Base-by-base conservation (phyloP, 208 protist genomes). In the Acanthamoeba healyi region DNA sequence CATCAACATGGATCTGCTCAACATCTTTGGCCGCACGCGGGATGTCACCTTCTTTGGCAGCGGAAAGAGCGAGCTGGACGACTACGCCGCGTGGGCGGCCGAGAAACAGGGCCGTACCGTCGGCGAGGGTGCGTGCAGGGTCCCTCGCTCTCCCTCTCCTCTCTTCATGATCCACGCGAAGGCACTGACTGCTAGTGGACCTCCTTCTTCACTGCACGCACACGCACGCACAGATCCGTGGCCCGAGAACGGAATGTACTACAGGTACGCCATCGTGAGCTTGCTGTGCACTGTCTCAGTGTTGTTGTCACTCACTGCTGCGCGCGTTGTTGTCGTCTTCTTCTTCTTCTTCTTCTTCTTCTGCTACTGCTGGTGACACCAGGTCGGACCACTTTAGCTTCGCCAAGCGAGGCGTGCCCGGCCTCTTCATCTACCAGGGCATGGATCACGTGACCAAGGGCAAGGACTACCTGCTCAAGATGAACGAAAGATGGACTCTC, bases 1-100 rank as follows among this genome's bases (percentile, higher is more conserved):
- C n/a, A 67, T 67, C 58, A 67, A 67, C 58, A 67, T 67, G 58
- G 58, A 67, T 17, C 58, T 67, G 58, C 58, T 67, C 58, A 67
- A 67, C 58, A 67, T 67, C 58, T 67, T 67, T 32, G 58, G 58
- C 22, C 58, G 58, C 29, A 67, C 58, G 5, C 29, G 34, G 58
- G 58, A 67, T n/a, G 58, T 67, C 22, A 67, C 58, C 29, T 67
- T 67, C 58, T 67, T 67, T 17, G 58, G 58, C 58, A 67, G 58
- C 58, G 58, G 58, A 22, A 67, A 67, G 58, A 67, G 58, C 58
- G 58, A 67, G 22, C 58, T 67, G 0, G 58, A 67, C 58, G 58
- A 67, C 58, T 67, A 67, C 58, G 9, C 58, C n/a, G n/a, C 14
- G n/a, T 67, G 58, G 58, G 58, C 58, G 9, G 58, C 58, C n/a